Evolutionary conservation across 2,329 filamentous ascomycete genomes (phyloP), one percentile per base, ranked within the genome.

Genomic region (Calonectria montana): DNA sequence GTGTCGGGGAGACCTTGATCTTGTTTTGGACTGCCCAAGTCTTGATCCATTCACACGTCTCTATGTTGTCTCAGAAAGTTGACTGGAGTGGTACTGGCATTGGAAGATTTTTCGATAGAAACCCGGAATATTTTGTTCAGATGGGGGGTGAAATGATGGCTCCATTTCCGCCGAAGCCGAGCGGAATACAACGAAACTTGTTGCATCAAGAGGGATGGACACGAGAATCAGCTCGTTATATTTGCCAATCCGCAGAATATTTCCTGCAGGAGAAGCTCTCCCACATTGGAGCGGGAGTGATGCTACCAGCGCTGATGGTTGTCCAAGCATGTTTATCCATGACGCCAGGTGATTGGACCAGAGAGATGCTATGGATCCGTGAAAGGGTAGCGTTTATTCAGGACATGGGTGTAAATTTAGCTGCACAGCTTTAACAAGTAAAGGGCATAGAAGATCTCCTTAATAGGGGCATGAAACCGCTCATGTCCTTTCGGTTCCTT

Each of bases 191-290:
- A 15, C 53, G 37, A 15, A 25, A n/a, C 31, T 21, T 62, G 31
- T 3, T 15, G 16, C 53, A 50, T 18, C 63, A 48, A 45, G 64
- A 35, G 4, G 69, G 67, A 18, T 67, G 31, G 55, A n/a, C 21
- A 9, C 69, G 62, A 41, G 39, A 45, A 27, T 39, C 64, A 10
- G 69, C 55, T 23, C 57, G 57, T 6, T 64, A 47, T 12, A 64
- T 71, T 18, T 71, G 69, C n/a, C 69, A 71, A 16, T 71, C 69
- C 10, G 55, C 45, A 15, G 55, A 67, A 23, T 71, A 71, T 23
- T 63, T 71, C 25, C 25, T 62, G 16, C 45, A 39, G 12, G 25
- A 47, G 12, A 55, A 41, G 16, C 31, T 43, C n/a, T 12, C 16
- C 18, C n/a, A 35, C 27, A 23, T 70, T 27, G 68, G 68, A 25